Conservation (phyloP, 441 rosid species). For the Manihot esculenta region DNA sequence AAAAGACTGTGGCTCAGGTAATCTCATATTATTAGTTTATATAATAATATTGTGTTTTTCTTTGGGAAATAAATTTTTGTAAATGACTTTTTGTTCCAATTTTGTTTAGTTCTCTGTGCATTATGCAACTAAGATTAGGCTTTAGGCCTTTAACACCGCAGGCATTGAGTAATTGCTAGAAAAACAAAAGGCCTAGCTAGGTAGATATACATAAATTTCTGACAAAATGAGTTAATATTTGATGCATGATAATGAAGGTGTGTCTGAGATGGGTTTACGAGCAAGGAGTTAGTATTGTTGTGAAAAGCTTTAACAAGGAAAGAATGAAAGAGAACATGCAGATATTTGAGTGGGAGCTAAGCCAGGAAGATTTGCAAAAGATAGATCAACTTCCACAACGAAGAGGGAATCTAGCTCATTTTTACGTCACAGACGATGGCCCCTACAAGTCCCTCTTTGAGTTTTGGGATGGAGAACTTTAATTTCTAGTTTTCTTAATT, state of each 20-base stretch:
- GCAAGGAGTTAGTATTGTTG: slow-evolving; percentile 25
- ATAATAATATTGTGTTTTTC: too few species aligned
- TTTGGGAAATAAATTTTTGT: too few species aligned
- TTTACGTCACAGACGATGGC: not conserved
- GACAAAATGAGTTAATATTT: too few species aligned
- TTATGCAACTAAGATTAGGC: too few species aligned
- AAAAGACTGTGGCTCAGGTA: slow-evolving; percentile 34
- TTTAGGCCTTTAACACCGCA: too few species aligned
- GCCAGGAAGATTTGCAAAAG: slow-evolving; percentile 19
- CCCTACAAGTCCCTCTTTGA: slow-evolving; percentile 2
- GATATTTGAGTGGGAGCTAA: slow-evolving; percentile 34
- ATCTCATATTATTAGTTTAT: too few species aligned
- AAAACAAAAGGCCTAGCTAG: too few species aligned
- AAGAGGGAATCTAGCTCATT: not conserved
- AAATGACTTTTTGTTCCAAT: too few species aligned
- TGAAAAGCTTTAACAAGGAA: slow-evolving; percentile 30
- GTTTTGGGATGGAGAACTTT: slow-evolving; percentile 21
- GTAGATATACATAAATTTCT: too few species aligned
- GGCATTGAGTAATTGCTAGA: too few species aligned
- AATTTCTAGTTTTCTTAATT: too few species aligned
- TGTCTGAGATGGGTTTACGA: slow-evolving; percentile 31
- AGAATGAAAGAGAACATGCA: slow-evolving; percentile 33
- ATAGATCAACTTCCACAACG: slow-evolving; percentile 32
- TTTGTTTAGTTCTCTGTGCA: too few species aligned
- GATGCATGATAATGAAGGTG: not conserved